Evolutionary conservation across 495 filamentous ascomycete species (phyloP).

Genomic region (Beverwykella pulmonaria): DNA sequence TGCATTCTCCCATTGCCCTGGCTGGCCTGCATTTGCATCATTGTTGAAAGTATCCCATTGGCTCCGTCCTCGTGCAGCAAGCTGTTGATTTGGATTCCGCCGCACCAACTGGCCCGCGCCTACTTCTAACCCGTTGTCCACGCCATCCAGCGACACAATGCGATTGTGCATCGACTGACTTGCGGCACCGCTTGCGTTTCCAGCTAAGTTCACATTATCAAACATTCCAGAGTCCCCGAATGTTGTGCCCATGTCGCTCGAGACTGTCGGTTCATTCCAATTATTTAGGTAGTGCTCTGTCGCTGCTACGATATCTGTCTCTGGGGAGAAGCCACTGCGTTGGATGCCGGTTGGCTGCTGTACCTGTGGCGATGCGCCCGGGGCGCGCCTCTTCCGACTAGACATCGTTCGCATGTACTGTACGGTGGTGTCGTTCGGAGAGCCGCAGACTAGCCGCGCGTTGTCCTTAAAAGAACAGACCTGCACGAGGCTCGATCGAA

Average conservation of each 20-base stretch:
- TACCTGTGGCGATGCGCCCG: slow-evolving; percentile 32
- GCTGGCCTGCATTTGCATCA: slow-evolving; percentile 5
- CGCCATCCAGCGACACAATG: slow-evolving; percentile 30
- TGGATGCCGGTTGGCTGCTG: slow-evolving; percentile 20
- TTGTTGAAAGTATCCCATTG: slow-evolving; percentile 28
- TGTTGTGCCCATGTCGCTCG: slow-evolving; percentile 6
- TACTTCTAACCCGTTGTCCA: slow-evolving; percentile 16
- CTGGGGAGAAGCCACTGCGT: slow-evolving; percentile 10
- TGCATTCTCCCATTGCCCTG: slow-evolving; percentile 20
- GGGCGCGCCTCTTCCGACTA: slow-evolving; percentile 37
- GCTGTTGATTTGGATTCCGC: slow-evolving; percentile 37
- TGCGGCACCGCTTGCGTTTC: not conserved
- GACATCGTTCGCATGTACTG: slow-evolving; percentile 7
- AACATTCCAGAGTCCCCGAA: slow-evolving; percentile 29
- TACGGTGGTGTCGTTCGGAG: not conserved
- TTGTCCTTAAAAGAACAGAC: not conserved
- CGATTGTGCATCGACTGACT: slow-evolving; percentile 21
- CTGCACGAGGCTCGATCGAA: not conserved
- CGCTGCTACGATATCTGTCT: slow-evolving; percentile 6
- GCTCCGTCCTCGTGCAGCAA: slow-evolving; percentile 29
- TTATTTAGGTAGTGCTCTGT: slow-evolving; percentile 20
- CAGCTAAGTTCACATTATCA: slow-evolving; percentile 18
- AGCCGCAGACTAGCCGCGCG: not conserved
- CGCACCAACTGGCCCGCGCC: slow-evolving; percentile 33
- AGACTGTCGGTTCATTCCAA: slow-evolving; percentile 25